These are phyloP conservation scores for Metschnikowia kunwiensis DNA, from an alignment of 805 yeast genomes.

Conservation along the genomic window DNA sequence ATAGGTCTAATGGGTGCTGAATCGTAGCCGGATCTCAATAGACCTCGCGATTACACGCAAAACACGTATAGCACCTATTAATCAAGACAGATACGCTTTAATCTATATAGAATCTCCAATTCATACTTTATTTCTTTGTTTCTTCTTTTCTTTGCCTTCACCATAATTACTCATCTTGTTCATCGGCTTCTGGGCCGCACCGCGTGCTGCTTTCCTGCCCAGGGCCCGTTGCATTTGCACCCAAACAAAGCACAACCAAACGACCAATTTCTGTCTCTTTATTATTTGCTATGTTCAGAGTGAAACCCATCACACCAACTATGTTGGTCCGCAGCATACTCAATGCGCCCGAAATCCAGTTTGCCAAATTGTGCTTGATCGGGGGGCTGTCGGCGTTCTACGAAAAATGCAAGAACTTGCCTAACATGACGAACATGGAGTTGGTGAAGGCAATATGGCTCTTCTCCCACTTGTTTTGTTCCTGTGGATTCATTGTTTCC, in stretches of 20 bases:
- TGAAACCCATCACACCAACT: slow-evolving; percentile 15
- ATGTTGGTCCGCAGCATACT: slow-evolving; percentile 12
- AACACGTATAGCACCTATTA: too few relatives aligned
- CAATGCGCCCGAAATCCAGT: slow-evolving; percentile 14
- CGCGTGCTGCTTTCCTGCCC: background rate
- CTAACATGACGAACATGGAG: slow-evolving; percentile 10
- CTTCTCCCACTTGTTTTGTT: slow-evolving; percentile 13
- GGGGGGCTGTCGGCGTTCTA: slow-evolving; percentile 1
- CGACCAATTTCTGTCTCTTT: background rate
- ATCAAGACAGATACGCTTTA: too few relatives aligned
- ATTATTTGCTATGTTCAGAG: slow-evolving; percentile 12
- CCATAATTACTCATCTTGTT: too few relatives aligned
- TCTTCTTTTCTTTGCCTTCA: too few relatives aligned
- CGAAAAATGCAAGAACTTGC: slow-evolving; percentile 5
- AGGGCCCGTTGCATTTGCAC: slow-evolving; percentile 5
- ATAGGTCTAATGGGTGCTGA: too few relatives aligned
- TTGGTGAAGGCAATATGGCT: slow-evolving; percentile 13
- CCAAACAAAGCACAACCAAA: background rate
- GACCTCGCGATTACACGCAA: too few relatives aligned
- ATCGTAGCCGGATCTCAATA: too few relatives aligned
- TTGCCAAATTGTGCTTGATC: background rate
- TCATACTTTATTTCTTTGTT: too few relatives aligned
- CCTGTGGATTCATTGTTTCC: slow-evolving; percentile 11
- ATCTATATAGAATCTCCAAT: too few relatives aligned
- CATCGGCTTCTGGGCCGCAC: background rate